Evolutionary conservation across 1,284 basidiomycete species (phyloP).

Genomic region (Pterula multifida): DNA sequence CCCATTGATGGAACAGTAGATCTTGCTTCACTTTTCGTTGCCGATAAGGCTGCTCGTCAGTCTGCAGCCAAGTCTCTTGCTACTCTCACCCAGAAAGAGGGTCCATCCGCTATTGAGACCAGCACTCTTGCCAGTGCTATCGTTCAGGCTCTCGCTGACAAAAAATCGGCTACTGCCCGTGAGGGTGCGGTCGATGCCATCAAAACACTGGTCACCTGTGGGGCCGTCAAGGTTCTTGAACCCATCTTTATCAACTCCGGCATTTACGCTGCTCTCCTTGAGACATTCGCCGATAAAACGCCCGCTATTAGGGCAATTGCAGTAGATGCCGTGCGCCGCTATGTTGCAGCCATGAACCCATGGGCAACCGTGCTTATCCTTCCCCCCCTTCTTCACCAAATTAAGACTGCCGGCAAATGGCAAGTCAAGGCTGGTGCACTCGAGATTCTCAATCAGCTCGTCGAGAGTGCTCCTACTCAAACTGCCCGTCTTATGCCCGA

Average conservation of each 20-base stretch:
- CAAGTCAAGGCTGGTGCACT: slow-evolving; percentile 94
- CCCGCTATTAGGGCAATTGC: slow-evolving; percentile 78
- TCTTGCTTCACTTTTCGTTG: slow-evolving; percentile 52
- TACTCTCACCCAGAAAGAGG: slow-evolving; percentile 72
- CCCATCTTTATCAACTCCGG: slow-evolving; percentile 79
- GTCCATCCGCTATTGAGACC: slow-evolving; percentile 70
- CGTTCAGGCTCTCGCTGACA: slow-evolving; percentile 82
- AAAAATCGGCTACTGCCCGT: slow-evolving; percentile 79
- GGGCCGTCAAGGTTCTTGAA: slow-evolving; percentile 81
- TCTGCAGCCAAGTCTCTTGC: slow-evolving; percentile 63
- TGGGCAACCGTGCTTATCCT: slow-evolving; percentile 85
- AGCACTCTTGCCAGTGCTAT: slow-evolving; percentile 73
- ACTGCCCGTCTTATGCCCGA: slow-evolving; percentile 90
- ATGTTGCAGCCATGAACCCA: slow-evolving; percentile 78
- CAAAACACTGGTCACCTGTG: slow-evolving; percentile 61
- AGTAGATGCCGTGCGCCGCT: slow-evolving; percentile 73
- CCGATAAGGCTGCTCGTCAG: slow-evolving; percentile 65
- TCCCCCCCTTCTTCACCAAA: slow-evolving; percentile 86
- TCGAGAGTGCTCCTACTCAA: slow-evolving; percentile 75
- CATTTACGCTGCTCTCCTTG: slow-evolving; percentile 79
- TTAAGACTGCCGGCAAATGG: slow-evolving; percentile 98
- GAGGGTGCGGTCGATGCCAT: slow-evolving; percentile 77
- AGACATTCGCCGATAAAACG: slow-evolving; percentile 90
- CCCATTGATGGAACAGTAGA: slow-evolving; percentile 49
- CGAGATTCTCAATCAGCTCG: slow-evolving; percentile 82